phyloP scores from a whole-genome alignment of 202 grass and related monocot genomes.

The Hordeum pubiflorum region DNA sequence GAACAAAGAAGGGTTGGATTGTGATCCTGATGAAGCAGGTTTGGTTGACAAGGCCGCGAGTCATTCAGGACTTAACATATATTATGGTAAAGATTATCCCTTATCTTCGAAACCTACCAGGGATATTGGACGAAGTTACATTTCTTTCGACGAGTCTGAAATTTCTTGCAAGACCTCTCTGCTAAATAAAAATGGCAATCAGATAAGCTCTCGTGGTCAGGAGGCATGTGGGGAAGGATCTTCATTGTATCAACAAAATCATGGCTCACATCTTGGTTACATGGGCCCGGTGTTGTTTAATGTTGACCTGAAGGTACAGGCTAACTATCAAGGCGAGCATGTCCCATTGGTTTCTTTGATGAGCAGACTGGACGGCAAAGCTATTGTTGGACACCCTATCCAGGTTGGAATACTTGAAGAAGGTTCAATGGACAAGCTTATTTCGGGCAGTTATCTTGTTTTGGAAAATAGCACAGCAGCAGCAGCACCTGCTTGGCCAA shows the following conservation, averaged over 20 bases:
- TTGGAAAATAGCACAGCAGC: slow-evolving; percentile 29
- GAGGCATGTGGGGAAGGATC: slow-evolving; percentile 22
- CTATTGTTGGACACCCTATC: slow-evolving; percentile 74
- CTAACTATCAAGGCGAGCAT: slow-evolving; percentile 69
- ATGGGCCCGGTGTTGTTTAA: slow-evolving; percentile 36
- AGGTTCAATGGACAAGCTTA: slow-evolving; percentile 40
- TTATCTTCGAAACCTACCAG: slow-evolving; percentile 19
- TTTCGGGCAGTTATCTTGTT: slow-evolving; percentile 29
- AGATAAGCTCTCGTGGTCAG: not conserved
- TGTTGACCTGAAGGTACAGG: slow-evolving; percentile 63
- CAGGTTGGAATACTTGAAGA: slow-evolving; percentile 60
- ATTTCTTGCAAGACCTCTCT: slow-evolving; percentile 20
- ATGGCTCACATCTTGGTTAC: slow-evolving; percentile 23
- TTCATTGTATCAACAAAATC: slow-evolving; percentile 30
- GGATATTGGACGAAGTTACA: slow-evolving; percentile 25
- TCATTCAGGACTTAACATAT: slow-evolving; percentile 26
- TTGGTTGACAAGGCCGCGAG: slow-evolving; percentile 15
- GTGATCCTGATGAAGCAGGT: slow-evolving; percentile 31
- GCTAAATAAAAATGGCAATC: slow-evolving; percentile 15
- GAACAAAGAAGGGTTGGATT: slow-evolving; percentile 40
- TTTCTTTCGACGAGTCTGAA: slow-evolving; percentile 27
- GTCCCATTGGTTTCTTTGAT: slow-evolving; percentile 74
- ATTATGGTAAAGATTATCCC: slow-evolving; percentile 28
- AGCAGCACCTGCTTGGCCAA: slow-evolving; percentile 55
- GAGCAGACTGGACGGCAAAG: slow-evolving; percentile 79